Base-by-base conservation (phyloP, 2,329 filamentous ascomycete species). In the Blastomyces emzantsi region DNA sequence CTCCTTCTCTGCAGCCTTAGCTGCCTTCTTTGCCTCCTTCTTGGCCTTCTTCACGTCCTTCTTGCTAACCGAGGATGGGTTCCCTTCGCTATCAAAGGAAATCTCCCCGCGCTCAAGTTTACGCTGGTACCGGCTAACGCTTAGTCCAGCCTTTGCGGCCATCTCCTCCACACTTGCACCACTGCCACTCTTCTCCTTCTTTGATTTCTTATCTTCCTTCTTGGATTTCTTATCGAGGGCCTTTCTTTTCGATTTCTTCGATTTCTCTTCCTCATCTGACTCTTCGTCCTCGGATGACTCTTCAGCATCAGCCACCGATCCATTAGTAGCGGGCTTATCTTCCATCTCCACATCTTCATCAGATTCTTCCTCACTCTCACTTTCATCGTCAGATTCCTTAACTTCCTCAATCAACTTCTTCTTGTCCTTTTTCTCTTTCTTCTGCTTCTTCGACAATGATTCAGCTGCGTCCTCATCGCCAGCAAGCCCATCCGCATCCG, bases 401-500 rank as follows among this genome's bases (percentile, higher is more conserved):
- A 76, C 64, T 54, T 80, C 72, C 66, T 80, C 78, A 67, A 80
- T 70, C 4, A 80, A 74, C 39, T 79, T 74, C 72, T 82, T 80
- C 19, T 49, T 49, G 9, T 51, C 47, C n/a, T 51, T 51, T 66
- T 75, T 64, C 55, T 73, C 74, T 71, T 82, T 76, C 70, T 77
- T 77, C 49, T 70, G 67, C 67, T 77, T 75, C 71, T 78, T 78
- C 28, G 69, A 70, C 17, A 76, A 69, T 63, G 69, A 69, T 45
- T 77, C 73, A 62, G 73, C 74, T 67, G 78, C 74, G 17, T 84
- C 82, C 69, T 88, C 87, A 70, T 90, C 85, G 58, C 85, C 85
- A 65, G 82, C 82, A 60, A 97, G 80, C 67, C 92, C 93, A 77
- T 99, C 94, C 62, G 91, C 94, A 73, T 97, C 92, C 59, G 86